phyloP scores from a whole-genome alignment of 139 green algal species.

The Auxenochlorella pyrenoidosa region DNA sequence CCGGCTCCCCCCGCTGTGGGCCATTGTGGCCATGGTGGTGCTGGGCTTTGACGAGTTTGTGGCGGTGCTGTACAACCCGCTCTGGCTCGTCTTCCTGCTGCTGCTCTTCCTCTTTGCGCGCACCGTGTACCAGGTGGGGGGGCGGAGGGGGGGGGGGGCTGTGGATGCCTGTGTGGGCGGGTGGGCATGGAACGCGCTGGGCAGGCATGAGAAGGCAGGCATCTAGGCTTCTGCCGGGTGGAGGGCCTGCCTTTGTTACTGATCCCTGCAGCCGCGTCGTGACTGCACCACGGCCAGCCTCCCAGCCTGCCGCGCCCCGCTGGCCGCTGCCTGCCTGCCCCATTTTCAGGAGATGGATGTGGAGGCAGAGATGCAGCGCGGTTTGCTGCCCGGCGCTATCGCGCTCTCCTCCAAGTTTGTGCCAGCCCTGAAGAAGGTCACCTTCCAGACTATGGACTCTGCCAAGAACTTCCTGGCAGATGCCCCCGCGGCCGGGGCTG shows the following conservation, averaged over 20 bases:
- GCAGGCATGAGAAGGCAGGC: too few relatives aligned
- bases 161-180: too few relatives aligned
- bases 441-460: slow-evolving; percentile 4
- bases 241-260: too few relatives aligned
- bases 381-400: slow-evolving; percentile 69
- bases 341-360: slow-evolving; percentile 87
- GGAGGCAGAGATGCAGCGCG: slow-evolving; percentile 79
- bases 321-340: neutral
- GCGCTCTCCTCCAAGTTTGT: slow-evolving; percentile 66
- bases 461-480: slow-evolving; percentile 13
- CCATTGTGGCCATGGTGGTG: slow-evolving; percentile 87
- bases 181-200: too few relatives aligned
- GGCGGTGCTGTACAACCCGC: slow-evolving; percentile 81
- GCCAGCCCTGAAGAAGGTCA: slow-evolving; percentile 48
- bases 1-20: slow-evolving; percentile 86
- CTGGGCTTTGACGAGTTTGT: slow-evolving; percentile 95
- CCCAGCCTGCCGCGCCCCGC: neutral
- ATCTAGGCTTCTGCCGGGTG: too few relatives aligned
- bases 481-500: neutral
- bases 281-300: neutral
- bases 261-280: neutral
- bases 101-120: slow-evolving; percentile 56
- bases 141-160: neutral
- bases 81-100: slow-evolving; percentile 72
- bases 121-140: slow-evolving; percentile 56